Percentiles rank a stretch among this genome's conserved stretches.
Evolutionary conservation across 1,284 basidiomycete species (phyloP).

Genomic region (Sanghuangporus weigelae): DNA sequence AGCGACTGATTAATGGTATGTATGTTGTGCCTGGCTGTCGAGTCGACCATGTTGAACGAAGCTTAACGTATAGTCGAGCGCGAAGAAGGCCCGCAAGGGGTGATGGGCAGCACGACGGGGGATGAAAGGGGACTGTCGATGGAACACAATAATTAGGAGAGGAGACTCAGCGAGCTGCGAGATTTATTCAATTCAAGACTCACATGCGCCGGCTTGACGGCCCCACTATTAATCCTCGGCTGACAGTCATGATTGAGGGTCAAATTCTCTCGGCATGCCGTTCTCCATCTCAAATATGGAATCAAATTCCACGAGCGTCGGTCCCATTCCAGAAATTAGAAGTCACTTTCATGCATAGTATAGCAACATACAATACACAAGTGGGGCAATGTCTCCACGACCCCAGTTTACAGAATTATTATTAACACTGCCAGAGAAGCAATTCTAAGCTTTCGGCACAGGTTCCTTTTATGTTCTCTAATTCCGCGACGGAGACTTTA

Average conservation of each 20-base stretch:
- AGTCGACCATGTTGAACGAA: background rate
- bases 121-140: background rate
- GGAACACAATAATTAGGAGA: background rate
- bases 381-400: background rate
- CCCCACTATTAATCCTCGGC: background rate
- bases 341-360: background rate
- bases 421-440: background rate
- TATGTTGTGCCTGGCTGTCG: background rate
- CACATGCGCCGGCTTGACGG: background rate
- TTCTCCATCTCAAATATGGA: background rate
- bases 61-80: background rate
- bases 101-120: too few species aligned
- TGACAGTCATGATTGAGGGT: background rate
- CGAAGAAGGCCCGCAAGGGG: too few species aligned
- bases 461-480: background rate
- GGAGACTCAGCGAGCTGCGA: background rate
- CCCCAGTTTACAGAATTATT: background rate
- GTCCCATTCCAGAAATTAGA: background rate
- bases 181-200: background rate
- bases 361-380: background rate
- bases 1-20: conserved; percentile 12
- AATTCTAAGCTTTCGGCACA: background rate
- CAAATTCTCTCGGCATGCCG: background rate
- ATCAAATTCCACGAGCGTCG: background rate
- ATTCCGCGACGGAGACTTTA: background rate